A percentile compares a stretch with the other conserved stretches of the same genome.
Evolutionary conservation across 148 eudicot genomes (phyloP).

Genomic region (Amaranthus cruentus): DNA sequence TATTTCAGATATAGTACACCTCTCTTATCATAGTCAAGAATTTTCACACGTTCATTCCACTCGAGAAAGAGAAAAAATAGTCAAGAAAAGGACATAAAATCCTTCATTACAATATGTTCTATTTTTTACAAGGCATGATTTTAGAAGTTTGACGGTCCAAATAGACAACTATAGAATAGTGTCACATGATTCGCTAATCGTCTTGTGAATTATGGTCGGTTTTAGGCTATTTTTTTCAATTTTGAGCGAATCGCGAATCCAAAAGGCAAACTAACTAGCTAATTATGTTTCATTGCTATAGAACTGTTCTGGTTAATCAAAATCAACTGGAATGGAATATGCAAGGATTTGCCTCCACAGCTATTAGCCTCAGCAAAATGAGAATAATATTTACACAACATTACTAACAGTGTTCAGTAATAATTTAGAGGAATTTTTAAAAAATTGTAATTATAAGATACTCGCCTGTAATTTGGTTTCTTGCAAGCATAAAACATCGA

Average conservation of each 20-base stretch:
- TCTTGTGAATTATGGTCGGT: no score
- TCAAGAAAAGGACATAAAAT: neutral
- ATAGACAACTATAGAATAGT: no score
- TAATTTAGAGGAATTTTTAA: neutral
- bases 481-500: constrained; percentile 93
- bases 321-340: neutral
- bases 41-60: neutral
- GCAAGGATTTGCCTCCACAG: neutral
- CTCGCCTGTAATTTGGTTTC: constrained; percentile 91
- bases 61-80: neutral
- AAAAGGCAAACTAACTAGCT: no score
- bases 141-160: no score
- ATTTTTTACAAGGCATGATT: no score
- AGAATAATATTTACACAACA: neutral
- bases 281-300: no score
- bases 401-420: no score
- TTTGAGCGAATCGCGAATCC: no score
- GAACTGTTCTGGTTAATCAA: neutral
- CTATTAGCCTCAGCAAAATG: neutral
- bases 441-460: neutral
- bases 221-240: no score
- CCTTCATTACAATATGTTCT: no score
- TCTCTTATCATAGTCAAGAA: neutral
- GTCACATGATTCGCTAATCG: no score
- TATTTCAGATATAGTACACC: neutral